Evolutionary conservation across 1,139 yeast species (phyloP), one percentile per base, ranked within the genome.

Genomic region (Meyerozyma smithsonii): DNA sequence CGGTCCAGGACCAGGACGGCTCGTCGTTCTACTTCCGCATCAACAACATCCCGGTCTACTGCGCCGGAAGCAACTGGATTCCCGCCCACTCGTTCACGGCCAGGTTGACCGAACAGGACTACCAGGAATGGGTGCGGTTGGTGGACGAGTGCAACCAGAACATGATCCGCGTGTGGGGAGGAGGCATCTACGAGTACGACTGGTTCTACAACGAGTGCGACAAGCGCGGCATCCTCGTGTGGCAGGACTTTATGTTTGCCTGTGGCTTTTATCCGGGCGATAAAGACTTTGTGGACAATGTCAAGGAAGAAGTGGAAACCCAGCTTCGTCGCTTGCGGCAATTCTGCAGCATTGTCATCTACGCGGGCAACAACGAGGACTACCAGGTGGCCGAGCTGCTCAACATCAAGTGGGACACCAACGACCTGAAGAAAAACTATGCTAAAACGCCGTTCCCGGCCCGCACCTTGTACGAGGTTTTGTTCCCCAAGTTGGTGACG

Each of bases 191-290:
- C 46, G 78, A 73, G 44, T 51, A 50, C 18, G 72, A 69, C 34
- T 41, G 45, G 17, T 68, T 72, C 46, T 72, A 72, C 46, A 53
- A 59, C 26, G 64, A 61, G 44, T 72, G 78, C 52, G 78, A 72
- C 43, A 43, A 61, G 19, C 44, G 58, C 2, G 78, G 78, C 4
- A 46, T 72, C 16, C 37, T 72, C 46, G 66, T 72, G 7, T 72
- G 77, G 75, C 78, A 72, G 39, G 78, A 72, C 49, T 71, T 72
- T 47, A 69, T 72, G 77, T 72, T 73, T 61, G 77, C 75, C 5
- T 73, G 78, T 53, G 78, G 75, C 1, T 68, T 65, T 36, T 73
- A 73, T 42, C 78, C 78, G 3, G 63, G 58, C 0, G 54, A 58
- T 41, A 43, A 49, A n/a, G 49, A 46, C 5, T 67, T 64, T 42